These are phyloP conservation scores for Penicillium coprophilum DNA, from an alignment of 495 filamentous ascomycete species.

Conservation along the genomic window DNA sequence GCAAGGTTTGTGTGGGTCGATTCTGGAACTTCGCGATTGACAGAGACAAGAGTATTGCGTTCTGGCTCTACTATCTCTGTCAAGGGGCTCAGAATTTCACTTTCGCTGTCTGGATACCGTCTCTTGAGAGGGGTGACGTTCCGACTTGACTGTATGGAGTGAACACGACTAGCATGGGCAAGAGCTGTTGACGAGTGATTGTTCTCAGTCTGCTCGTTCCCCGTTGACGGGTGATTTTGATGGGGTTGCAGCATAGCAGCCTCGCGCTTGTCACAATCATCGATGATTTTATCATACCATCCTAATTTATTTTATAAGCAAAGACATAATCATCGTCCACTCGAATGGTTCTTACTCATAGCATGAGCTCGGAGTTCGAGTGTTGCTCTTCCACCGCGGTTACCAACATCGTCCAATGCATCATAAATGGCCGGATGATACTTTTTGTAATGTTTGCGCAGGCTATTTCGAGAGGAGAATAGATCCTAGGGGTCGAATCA, in stretches of 20 bases:
- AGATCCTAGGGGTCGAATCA: neutral
- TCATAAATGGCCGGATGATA: neutral
- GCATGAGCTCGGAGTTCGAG: neutral
- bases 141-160: neutral
- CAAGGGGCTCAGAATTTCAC: neutral
- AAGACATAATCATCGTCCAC: neutral
- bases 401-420: neutral
- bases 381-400: neutral
- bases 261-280: neutral
- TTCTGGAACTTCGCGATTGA: too few relatives aligned
- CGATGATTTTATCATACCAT: neutral
- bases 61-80: neutral
- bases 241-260: neutral
- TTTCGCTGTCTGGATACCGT: neutral
- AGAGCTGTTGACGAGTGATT: neutral
- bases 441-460: neutral
- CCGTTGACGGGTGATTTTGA: neutral
- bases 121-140: neutral
- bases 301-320: neutral
- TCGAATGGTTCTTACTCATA: neutral
- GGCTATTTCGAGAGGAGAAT: neutral
- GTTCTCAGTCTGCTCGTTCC: neutral
- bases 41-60: neutral
- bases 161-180: neutral
- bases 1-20: too few relatives aligned